phyloP scores from a whole-genome alignment of 495 filamentous ascomycete genomes.

The Penicillium ucsense region DNA sequence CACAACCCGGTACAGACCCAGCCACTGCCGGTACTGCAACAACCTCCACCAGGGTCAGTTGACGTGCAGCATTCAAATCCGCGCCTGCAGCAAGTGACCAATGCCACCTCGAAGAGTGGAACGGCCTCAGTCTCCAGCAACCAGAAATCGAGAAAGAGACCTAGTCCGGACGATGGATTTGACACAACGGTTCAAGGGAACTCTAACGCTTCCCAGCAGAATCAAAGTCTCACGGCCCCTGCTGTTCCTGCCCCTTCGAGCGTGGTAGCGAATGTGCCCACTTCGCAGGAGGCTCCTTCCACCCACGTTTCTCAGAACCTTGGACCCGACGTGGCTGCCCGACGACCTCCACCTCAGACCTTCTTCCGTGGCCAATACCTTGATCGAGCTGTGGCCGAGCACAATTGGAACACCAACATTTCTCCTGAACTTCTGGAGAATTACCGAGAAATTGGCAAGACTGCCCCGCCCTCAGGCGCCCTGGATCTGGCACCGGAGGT shows the following conservation, averaged over 20 bases:
- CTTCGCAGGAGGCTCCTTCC: slow-evolving; percentile 44
- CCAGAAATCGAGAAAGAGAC: slow-evolving; percentile 44
- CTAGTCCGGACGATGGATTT: slow-evolving; percentile 51
- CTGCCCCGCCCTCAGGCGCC: slow-evolving; percentile 18
- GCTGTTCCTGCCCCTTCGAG: slow-evolving; percentile 19
- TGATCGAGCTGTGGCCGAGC: slow-evolving; percentile 25
- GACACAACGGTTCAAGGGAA: slow-evolving; percentile 36
- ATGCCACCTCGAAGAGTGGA: slow-evolving; percentile 12
- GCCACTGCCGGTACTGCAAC: slow-evolving; percentile 14
- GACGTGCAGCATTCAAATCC: slow-evolving; percentile 9
- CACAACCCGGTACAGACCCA: slow-evolving; percentile 15
- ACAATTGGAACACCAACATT: slow-evolving; percentile 28
- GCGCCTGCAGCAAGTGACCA: slow-evolving; percentile 16
- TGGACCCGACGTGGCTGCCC: slow-evolving; percentile 29
- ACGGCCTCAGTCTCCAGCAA: slow-evolving; percentile 22
- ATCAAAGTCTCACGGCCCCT: slow-evolving; percentile 18
- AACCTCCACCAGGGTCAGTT: slow-evolving; percentile 4
- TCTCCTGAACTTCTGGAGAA: slow-evolving; percentile 28
- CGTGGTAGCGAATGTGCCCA: slow-evolving; percentile 15
- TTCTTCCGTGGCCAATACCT: slow-evolving; percentile 17
- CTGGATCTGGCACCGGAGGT: slow-evolving; percentile 32
- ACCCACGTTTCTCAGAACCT: slow-evolving; percentile 39
- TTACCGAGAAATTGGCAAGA: slow-evolving; percentile 31
- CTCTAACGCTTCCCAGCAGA: slow-evolving; percentile 22
- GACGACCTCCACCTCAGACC: slow-evolving; percentile 20